A percentile compares a stretch with the other conserved stretches of the same genome.
These are phyloP conservation scores for Pseudocercospora macadamiae DNA, from an alignment of 2,329 filamentous ascomycete genomes.

Conservation along the genomic window DNA sequence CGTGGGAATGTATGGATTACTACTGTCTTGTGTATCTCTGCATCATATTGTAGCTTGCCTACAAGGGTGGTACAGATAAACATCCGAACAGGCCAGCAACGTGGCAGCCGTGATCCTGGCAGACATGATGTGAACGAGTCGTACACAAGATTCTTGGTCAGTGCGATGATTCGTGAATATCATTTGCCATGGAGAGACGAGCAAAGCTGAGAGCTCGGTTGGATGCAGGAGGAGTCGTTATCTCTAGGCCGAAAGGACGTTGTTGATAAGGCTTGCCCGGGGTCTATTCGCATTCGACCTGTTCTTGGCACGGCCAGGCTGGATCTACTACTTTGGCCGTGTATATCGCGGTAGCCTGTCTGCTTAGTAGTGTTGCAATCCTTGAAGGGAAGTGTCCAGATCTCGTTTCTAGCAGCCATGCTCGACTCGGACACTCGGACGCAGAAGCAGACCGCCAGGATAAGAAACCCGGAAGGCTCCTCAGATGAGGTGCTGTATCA, in stretches of 20 bases:
- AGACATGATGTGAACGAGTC: neutral
- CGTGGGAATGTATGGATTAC: too few relatives aligned
- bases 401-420: too few relatives aligned
- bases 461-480: neutral
- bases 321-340: too few relatives aligned
- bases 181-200: slow-evolving; percentile 4
- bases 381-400: too few relatives aligned
- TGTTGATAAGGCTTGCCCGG: slow-evolving; percentile 10
- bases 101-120: neutral
- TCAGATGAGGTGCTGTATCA: neutral
- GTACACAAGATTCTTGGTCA: neutral
- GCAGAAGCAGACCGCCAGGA: neutral
- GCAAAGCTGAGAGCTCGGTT: neutral
- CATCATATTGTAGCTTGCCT: neutral
- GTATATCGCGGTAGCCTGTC: too few relatives aligned
- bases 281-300: neutral
- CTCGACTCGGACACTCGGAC: too few relatives aligned
- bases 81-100: neutral
- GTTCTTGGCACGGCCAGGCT: neutral
- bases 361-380: too few relatives aligned
- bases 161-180: neutral
- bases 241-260: slow-evolving; percentile 14
- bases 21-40: slow-evolving; percentile 2
- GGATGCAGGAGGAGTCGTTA: slow-evolving; percentile 3
- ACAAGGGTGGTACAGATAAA: slow-evolving; percentile 3